Evolutionary conservation across 2,329 filamentous ascomycete genomes (phyloP).

Genomic region (Neonectria punicea): DNA sequence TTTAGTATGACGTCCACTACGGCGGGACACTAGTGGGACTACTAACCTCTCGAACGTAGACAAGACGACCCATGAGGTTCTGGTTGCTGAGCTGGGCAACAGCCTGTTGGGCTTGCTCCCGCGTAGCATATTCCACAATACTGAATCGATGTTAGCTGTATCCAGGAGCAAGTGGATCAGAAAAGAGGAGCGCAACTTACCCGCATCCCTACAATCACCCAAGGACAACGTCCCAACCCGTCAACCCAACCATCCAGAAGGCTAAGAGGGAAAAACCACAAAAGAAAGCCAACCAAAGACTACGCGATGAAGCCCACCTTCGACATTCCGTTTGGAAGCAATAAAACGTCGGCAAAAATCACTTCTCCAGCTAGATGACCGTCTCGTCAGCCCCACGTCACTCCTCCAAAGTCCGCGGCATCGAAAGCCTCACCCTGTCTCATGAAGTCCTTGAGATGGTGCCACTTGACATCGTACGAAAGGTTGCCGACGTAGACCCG

Average conservation of each 20-base stretch:
- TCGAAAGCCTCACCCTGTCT: conserved; percentile 82
- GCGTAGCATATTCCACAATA: conserved; percentile 99
- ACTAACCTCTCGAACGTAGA: conserved; percentile 96
- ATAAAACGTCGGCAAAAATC: conserved; percentile 98
- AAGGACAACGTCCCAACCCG: conserved; percentile 92
- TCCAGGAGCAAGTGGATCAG: background rate
- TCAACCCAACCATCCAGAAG: conserved; percentile 98
- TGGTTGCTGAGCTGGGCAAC: conserved; percentile 99
- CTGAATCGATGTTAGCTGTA: conserved; percentile 60
- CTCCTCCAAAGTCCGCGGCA: conserved; percentile 41
- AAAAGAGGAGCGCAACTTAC: conserved; percentile 68
- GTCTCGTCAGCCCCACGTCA: conserved; percentile 52
- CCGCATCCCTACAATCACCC: conserved; percentile 99
- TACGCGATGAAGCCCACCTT: conserved; percentile 98
- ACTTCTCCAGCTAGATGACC: conserved; percentile 87
- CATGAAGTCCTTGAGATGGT: conserved; percentile 99
- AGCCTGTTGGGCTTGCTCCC: conserved; percentile 98
- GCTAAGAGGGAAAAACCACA: conserved; percentile 73
- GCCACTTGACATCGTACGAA: conserved; percentile 99
- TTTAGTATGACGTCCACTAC: background rate
- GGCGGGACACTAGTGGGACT: background rate
- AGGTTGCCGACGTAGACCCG: conserved; percentile 99
- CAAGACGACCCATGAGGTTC: conserved; percentile 96
- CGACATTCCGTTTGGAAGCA: conserved; percentile 99
- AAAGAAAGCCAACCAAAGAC: conserved; percentile 85